Base-by-base conservation (phyloP, 163 green algal genomes). In the Chlamydomonas reinhardtii region DNA sequence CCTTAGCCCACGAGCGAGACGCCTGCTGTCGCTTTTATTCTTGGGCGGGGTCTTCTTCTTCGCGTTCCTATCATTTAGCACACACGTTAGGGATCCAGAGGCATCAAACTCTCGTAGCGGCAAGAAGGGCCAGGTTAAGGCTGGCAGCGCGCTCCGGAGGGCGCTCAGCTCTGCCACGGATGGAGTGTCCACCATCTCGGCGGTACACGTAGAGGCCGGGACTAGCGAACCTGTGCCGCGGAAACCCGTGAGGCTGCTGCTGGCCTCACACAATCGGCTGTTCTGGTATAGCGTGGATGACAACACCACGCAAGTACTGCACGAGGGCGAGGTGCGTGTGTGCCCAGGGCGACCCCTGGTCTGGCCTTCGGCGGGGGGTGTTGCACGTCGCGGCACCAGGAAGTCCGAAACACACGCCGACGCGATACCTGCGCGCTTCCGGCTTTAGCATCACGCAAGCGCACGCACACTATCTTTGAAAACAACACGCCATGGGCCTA, bases 241-340 rank as follows among this genome's bases (percentile, higher is more conserved):
- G 32, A 56, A 73, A 17, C 74, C 76, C 3, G 29, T 91, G n/a
- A 25, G 35, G 56, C 73, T 95, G 32, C 43, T 95, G 37, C 82
- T 95, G 62, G 92, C 91, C 35, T 92, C 71, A 32, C 89, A 95
- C 62, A 88, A 86, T 34, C 87, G 92, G 19, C 84, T 95, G 29
- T 66, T 92, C 34, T 96, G 92, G 92, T 96, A 96, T 66, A 83
- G 83, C 31, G 84, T 89, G 4, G 34, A 87, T 19, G 89, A 84
- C 27, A 84, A 91, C 74, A 62, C 85, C 15, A 66, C 86, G 19
- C 39, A 72, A 2, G 83, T 96, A 1, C 62, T 96, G 31, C 94
- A 96, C 48, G 93, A 96, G 70, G 91, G 92, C 15, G 65, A 94
- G 90, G 92, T 95, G 66, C 56, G 88, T 69, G n/a, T n/a, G n/a